Conservation (phyloP, 202 grass and related monocot genomes). For the Panicum virgatum region DNA sequence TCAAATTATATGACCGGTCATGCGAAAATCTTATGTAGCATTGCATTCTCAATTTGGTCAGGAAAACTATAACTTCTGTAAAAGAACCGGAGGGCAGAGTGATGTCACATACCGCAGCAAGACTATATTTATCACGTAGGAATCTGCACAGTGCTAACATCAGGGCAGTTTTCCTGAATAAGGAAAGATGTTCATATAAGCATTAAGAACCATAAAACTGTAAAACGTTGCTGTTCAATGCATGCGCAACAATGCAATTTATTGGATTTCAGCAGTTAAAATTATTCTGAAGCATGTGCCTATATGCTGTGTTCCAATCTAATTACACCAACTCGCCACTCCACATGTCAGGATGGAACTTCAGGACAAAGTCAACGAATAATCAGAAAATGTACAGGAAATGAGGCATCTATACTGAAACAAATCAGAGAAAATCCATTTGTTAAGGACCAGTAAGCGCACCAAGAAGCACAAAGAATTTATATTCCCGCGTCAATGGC, state of each 20-base stretch:
- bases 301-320: slow-evolving; percentile 1
- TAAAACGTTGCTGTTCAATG: neutral
- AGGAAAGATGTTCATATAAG: neutral
- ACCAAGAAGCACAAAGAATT: neutral
- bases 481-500: neutral
- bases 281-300: neutral
- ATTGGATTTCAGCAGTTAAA: neutral
- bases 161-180: slow-evolving; percentile 87
- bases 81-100: neutral
- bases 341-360: neutral
- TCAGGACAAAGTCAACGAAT: neutral
- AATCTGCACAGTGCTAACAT: slow-evolving; percentile 86
- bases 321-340: neutral
- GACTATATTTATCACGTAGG: slow-evolving; percentile 91
- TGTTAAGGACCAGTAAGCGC: neutral
- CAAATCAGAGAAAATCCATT: neutral
- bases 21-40: neutral
- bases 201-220: neutral
- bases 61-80: slow-evolving; percentile 14
- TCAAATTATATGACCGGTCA: neutral
- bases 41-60: neutral
- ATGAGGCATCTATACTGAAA: neutral
- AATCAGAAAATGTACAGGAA: neutral
- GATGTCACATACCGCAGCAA: slow-evolving; percentile 75
- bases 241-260: neutral